Base-by-base conservation (phyloP, 1,139 yeast species). In the Yarrowia galli region DNA sequence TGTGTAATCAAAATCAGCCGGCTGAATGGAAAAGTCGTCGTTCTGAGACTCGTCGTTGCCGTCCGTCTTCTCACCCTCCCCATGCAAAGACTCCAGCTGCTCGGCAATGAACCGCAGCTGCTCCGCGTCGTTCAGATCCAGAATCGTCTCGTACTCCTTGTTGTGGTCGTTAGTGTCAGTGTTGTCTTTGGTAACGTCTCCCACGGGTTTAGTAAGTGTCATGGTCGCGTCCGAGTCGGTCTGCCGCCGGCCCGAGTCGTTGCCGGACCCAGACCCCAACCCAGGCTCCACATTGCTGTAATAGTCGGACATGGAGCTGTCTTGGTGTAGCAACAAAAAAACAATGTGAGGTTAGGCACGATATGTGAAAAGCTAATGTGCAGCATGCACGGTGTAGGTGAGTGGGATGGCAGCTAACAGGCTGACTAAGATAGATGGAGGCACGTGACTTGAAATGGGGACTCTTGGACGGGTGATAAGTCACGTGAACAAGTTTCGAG, bases 31-130 rank as follows among this genome's bases (percentile, higher is more conserved):
- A 32, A 23, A 48, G 43, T 48, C 60, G 38, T 40, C 49, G 16
- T 65, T 40, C 48, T 36, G 58, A 2, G 36, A 12, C 42, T 35
- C 43, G 36, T 22, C 54, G 32, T 20, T n/a, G 7, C 8, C 8
- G 12, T 45, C 54, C 3, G 45, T 23, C 61, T 64, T 49, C 51
- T 49, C 61, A 28, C 45, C 61, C 20, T 49, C 49, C 13, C 61
- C 69, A 23, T 68, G 71, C 15, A 73, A 68, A 7, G 69, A 68
- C 68, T 74, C 74, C n/a, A 74, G 71, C 42, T 74, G 75, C 60
- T 71, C 71, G 13, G 76, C 76, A 22, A 74, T 69, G 56, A 74
- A 74, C 51, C 71, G 71, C 40, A 74, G 69, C 68, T 74, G 75
- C 51, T 74, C 76, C 4, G 74, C 74, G 54, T 74, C 76, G 64